Evolutionary conservation across 805 yeast species (phyloP), one percentile per base, ranked within the genome.

Genomic region (Ogataea naganishii): DNA sequence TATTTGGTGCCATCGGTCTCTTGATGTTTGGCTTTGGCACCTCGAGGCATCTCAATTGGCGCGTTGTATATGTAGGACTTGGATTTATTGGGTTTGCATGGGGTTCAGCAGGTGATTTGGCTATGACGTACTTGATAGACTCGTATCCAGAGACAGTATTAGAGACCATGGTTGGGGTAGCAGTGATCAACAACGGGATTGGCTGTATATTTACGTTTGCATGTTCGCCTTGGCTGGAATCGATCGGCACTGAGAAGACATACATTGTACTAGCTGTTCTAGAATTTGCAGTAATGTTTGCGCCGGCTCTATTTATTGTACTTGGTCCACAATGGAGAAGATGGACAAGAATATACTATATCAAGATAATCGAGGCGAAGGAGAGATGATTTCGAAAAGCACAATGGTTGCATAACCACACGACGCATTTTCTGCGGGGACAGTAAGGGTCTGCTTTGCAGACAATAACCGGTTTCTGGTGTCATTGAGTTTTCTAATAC

Each of bases 21-120:
- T 52, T 77, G 26, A 67, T 75, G 69, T 77, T 75, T 56, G 83
- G 80, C 22, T 64, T 75, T 22, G 83, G 82, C 7, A 64, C 81
- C 9, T 71, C 62, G n/a, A 57, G 64, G 25, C 47, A 53, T 13
- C 53, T 72, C 44, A 55, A 65, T 24, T 69, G 75, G 72, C 60
- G 66, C 26, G 67, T 67, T 8, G 63, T 66, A 30, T 75, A 75
- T 40, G 63, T 72, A 15, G 81, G 81, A 0, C 53, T 77, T 22
- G 83, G 74, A 0, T 66, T 76, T 40, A 71, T 76, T 34, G 80
- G 81, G 1, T 72, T 75, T 38, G 72, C 80, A 9, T 77, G 72
- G 58, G 80, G 82, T 39, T 72, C 80, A 21, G 69, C 78, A 8
- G 79, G 81, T 36, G 84, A 78, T 41, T 66, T 76, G 20, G 71